These are phyloP conservation scores for Punica granatum DNA, from an alignment of 345 rosid species.

Conservation along the genomic window DNA sequence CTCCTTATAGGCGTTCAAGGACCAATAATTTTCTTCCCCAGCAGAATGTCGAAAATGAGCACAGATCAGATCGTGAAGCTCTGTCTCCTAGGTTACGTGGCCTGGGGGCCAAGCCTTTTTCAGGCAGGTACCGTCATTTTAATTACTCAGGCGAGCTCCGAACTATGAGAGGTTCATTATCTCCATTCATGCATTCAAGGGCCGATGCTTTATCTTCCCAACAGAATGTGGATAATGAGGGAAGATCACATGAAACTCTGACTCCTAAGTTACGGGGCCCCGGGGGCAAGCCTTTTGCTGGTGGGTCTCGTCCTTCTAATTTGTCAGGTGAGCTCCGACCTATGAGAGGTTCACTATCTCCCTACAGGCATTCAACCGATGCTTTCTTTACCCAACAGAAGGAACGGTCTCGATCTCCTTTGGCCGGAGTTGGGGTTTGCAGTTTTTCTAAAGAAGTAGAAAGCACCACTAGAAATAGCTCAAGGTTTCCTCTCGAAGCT, in stretches of 20 bases:
- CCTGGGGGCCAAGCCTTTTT: not conserved
- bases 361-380: slow-evolving; percentile 25
- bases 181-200: slow-evolving; percentile 31
- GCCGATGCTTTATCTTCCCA: slow-evolving; percentile 39
- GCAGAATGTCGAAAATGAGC: not conserved
- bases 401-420: slow-evolving; percentile 45
- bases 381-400: slow-evolving; percentile 46
- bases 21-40: not conserved
- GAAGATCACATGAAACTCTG: not conserved
- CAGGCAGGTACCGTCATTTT: slow-evolving; percentile 1
- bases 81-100: not conserved
- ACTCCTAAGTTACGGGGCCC: not conserved
- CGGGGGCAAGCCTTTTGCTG: not conserved
- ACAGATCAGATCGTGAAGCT: not conserved
- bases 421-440: slow-evolving; percentile 32
- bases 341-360: slow-evolving; percentile 12
- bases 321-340: slow-evolving; percentile 9
- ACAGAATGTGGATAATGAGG: not conserved
- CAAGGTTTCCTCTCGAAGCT: slow-evolving; percentile 16
- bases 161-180: slow-evolving; percentile 6
- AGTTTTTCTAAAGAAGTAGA: slow-evolving; percentile 57
- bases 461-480: slow-evolving; percentile 28
- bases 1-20: slow-evolving; percentile 15
- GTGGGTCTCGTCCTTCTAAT: not conserved
- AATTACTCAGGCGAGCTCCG: slow-evolving; percentile 17